Evolutionary conservation across 306 rosid species (phyloP).

Genomic region (Pterocarpus macrocarpus): DNA sequence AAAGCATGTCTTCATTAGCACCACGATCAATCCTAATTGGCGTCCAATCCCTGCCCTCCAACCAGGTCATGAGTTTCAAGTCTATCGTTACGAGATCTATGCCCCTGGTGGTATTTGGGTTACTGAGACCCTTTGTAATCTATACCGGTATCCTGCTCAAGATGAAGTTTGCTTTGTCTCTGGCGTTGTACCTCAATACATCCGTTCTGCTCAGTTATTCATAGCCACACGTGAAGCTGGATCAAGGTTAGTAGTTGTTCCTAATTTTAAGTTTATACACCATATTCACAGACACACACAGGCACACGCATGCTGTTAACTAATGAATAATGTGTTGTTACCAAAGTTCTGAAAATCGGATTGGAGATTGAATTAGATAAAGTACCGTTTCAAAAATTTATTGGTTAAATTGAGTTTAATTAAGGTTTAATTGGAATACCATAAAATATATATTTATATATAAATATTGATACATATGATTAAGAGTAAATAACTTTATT

Average conservation of each 20-base stretch:
- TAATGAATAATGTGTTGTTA: no score
- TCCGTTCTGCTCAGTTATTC: constrained; percentile 30
- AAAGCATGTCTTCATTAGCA: constrained; percentile 18
- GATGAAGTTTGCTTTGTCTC: constrained; percentile 26
- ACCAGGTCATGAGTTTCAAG: not conserved
- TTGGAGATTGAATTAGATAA: no score
- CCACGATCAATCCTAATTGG: constrained; percentile 3
- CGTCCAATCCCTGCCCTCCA: not conserved
- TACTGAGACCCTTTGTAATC: not conserved
- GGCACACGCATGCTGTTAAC: no score
- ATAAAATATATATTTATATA: no score
- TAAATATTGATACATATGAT: no score
- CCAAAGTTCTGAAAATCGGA: no score
- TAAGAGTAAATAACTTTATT: no score
- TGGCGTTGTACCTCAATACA: constrained; percentile 21
- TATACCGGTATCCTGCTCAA: not conserved
- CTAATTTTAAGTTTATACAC: no score
- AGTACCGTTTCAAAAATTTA: no score
- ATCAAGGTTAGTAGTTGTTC: not conserved
- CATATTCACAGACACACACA: no score
- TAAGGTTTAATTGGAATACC: no score
- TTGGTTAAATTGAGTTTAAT: no score
- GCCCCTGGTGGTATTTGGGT: constrained; percentile 47
- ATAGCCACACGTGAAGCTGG: not conserved
- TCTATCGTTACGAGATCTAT: constrained; percentile 28